Evolutionary conservation across 2,329 filamentous ascomycete genomes (phyloP).

Genomic region (Sclerotinia spermophila): DNA sequence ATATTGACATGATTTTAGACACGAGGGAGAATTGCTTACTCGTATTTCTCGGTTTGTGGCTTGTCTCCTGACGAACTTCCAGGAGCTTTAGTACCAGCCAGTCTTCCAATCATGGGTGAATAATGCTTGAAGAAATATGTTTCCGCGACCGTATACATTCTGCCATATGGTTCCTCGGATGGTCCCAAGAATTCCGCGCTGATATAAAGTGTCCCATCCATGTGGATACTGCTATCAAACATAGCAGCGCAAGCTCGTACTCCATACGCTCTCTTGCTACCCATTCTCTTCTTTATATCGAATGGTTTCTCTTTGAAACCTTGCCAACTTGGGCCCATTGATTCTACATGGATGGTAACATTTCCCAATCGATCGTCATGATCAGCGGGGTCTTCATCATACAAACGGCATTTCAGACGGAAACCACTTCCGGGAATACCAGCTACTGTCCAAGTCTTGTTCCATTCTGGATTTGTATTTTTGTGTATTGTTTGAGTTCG

Average conservation of each 20-base stretch:
- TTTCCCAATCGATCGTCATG: slow-evolving; percentile 86
- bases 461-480: slow-evolving; percentile 73
- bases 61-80: slow-evolving; percentile 50
- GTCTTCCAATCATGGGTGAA: slow-evolving; percentile 80
- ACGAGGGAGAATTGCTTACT: slow-evolving; percentile 50
- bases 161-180: slow-evolving; percentile 65
- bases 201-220: slow-evolving; percentile 67
- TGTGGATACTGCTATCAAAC: slow-evolving; percentile 57
- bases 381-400: slow-evolving; percentile 85
- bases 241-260: slow-evolving; percentile 65
- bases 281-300: slow-evolving; percentile 76
- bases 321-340: slow-evolving; percentile 61
- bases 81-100: slow-evolving; percentile 69
- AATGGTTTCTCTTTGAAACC: slow-evolving; percentile 63
- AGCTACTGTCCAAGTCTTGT: slow-evolving; percentile 81
- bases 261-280: slow-evolving; percentile 81
- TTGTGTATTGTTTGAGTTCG: slow-evolving; percentile 73
- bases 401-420: slow-evolving; percentile 77
- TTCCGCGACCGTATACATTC: slow-evolving; percentile 76
- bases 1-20: neutral
- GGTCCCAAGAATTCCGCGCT: slow-evolving; percentile 75
- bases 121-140: slow-evolving; percentile 76
- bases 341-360: slow-evolving; percentile 64
- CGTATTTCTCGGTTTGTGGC: slow-evolving; percentile 64
- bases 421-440: slow-evolving; percentile 82